Evolutionary conservation across 306 rosid genomes (phyloP).

Genomic region (Gleditsia sinensis): DNA sequence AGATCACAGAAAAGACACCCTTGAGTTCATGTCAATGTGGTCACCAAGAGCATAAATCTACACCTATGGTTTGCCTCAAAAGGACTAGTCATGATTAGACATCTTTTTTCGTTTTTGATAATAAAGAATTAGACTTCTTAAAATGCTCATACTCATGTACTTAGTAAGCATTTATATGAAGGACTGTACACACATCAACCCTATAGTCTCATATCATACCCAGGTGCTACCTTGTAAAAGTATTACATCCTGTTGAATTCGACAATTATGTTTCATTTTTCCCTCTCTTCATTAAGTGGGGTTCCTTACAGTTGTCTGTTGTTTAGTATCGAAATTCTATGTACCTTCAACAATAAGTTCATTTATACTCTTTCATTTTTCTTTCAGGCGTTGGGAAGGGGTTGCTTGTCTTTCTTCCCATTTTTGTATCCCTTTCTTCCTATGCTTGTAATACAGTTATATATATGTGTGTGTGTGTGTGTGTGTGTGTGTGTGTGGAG

Average conservation of each 20-base stretch:
- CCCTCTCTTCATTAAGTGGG: neutral
- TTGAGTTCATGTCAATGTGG: neutral
- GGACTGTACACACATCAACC: neutral
- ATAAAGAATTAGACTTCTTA: neutral
- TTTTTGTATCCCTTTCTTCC: neutral
- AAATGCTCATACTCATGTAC: neutral
- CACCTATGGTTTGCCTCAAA: neutral
- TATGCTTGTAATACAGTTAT: neutral
- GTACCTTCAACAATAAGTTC: too few relatives aligned
- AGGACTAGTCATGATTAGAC: neutral
- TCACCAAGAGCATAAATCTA: neutral
- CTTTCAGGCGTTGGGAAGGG: too few relatives aligned
- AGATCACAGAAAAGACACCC: neutral
- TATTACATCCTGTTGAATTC: conserved; percentile 12
- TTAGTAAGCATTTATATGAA: neutral
- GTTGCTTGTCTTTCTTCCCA: neutral
- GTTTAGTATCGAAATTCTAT: too few relatives aligned
- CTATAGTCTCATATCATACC: neutral
- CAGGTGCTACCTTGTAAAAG: too few relatives aligned
- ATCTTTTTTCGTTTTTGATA: neutral
- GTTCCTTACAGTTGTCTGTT: conserved; percentile 26
- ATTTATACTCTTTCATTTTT: too few relatives aligned
- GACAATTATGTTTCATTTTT: neutral
- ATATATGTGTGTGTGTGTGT: neutral
- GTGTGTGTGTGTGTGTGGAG: too few relatives aligned